Conservation (phyloP, 164 flowering plant genomes). For the Cinnamomum micranthum region DNA sequence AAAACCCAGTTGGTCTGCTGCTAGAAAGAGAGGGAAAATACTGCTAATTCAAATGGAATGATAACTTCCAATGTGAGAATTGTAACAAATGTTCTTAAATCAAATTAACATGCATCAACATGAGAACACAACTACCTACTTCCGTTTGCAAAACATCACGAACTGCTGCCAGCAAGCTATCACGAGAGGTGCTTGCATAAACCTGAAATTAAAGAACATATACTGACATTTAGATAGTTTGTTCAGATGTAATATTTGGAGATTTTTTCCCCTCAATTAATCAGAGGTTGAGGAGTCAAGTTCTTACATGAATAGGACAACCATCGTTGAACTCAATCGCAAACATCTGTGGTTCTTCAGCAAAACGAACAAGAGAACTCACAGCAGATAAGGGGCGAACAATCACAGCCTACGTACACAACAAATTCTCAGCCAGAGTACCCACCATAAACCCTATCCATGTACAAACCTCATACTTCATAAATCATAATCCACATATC, state of each 20-base stretch:
- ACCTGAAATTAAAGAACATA: slow-evolving; percentile 46
- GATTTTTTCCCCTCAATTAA: not conserved
- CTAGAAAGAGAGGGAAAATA: not conserved
- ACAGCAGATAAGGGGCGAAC: slow-evolving; percentile 91
- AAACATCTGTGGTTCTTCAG: slow-evolving; percentile 99
- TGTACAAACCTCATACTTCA: too few relatives aligned
- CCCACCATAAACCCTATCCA: not conserved
- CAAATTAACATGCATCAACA: slow-evolving; percentile 14
- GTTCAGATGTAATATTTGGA: not conserved
- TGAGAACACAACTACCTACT: slow-evolving; percentile 64
- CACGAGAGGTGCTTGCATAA: slow-evolving; percentile 95
- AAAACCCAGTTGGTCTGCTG: not conserved
- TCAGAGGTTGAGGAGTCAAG: not conserved
- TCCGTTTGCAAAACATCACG: slow-evolving; percentile 90
- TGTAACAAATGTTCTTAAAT: not conserved
- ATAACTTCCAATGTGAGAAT: not conserved
- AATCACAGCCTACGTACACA: slow-evolving; percentile 82
- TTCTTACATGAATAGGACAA: slow-evolving; percentile 88
- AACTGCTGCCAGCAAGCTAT: slow-evolving; percentile 93
- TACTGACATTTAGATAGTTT: slow-evolving; percentile 17
- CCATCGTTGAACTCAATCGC: slow-evolving; percentile 97
- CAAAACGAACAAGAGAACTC: slow-evolving; percentile 86
- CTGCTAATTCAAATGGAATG: not conserved
- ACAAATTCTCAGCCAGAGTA: slow-evolving; percentile 15
- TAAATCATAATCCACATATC: too few relatives aligned